Percentiles rank a stretch among this genome's conserved stretches.
These are phyloP conservation scores for Harringtonia aguacate DNA, from an alignment of 2,329 filamentous ascomycete genomes.

Conservation along the genomic window DNA sequence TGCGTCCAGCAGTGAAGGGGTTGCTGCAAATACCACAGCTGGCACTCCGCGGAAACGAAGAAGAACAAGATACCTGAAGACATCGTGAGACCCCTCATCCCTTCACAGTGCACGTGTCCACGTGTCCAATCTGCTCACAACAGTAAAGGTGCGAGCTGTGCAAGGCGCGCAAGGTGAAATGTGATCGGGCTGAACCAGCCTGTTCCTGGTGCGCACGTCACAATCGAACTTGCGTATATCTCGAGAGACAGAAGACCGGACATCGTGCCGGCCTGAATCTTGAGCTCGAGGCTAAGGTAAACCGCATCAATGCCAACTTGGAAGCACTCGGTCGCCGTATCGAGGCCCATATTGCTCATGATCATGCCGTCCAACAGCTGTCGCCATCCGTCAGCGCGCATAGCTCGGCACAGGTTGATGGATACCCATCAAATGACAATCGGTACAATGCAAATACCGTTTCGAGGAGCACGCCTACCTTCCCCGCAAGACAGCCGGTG, in stretches of 20 bases:
- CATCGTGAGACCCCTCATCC: not conserved
- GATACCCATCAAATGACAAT: not conserved
- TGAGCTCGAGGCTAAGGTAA: conserved; percentile 61
- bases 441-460: no score
- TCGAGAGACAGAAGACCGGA: conserved; percentile 56
- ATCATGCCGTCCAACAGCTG: conserved; percentile 32
- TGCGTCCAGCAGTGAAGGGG: not conserved
- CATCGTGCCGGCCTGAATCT: conserved; percentile 53
- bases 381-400: conserved; percentile 12
- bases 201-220: conserved; percentile 59
- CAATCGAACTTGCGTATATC: conserved; percentile 52
- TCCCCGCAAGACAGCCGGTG: no score
- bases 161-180: conserved; percentile 73
- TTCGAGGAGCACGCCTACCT: no score
- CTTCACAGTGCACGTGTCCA: no score
- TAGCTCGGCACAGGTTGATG: not conserved
- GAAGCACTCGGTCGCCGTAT: conserved; percentile 40
- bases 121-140: no score
- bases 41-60: not conserved
- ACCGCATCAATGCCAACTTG: conserved; percentile 56
- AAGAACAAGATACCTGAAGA: not conserved
- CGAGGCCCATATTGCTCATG: conserved; percentile 9
- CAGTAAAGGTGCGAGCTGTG: conserved; percentile 52
- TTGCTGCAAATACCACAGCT: not conserved
- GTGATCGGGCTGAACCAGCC: conserved; percentile 63